Evolutionary conservation across 306 rosid species (phyloP).

Genomic region (Purshia tridentata): DNA sequence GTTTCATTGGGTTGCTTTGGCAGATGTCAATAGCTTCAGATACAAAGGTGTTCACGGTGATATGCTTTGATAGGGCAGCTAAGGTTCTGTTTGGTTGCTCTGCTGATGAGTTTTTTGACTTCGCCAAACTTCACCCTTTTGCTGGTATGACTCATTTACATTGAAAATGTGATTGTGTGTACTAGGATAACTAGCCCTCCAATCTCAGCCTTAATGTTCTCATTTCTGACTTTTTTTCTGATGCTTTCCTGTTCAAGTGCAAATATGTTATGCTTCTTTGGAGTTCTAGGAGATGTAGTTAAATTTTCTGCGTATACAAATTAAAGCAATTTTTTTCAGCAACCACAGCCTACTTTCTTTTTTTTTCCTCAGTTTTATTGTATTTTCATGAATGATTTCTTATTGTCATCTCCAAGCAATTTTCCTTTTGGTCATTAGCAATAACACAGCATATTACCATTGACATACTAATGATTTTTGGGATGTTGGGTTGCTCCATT

Average conservation of each 20-base stretch:
- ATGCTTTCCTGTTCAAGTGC: slow-evolving; percentile 1
- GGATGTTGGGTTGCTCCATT: not conserved
- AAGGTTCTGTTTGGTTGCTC: slow-evolving; percentile 72
- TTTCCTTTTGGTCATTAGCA: not conserved
- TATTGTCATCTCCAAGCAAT: not conserved
- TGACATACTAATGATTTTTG: not conserved
- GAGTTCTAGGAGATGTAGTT: not conserved
- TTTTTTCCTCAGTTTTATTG: too few species aligned
- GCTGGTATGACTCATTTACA: slow-evolving; percentile 33
- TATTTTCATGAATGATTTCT: not conserved
- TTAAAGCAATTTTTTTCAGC: too few species aligned
- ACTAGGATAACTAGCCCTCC: not conserved
- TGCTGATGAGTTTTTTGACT: slow-evolving; percentile 68
- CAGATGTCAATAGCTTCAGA: slow-evolving; percentile 80
- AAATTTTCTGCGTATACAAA: too few species aligned
- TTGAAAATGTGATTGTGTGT: not conserved
- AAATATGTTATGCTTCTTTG: not conserved
- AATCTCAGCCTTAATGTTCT: not conserved
- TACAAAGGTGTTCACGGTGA: slow-evolving; percentile 47
- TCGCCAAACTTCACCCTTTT: slow-evolving; percentile 66
- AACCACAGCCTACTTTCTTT: too few species aligned
- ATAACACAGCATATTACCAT: not conserved
- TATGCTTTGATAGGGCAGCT: slow-evolving; percentile 72
- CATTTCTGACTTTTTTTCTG: not conserved
- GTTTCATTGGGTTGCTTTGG: slow-evolving; percentile 6